phyloP scores from a whole-genome alignment of 176 grass and related monocot species.

The Musa acuminata region DNA sequence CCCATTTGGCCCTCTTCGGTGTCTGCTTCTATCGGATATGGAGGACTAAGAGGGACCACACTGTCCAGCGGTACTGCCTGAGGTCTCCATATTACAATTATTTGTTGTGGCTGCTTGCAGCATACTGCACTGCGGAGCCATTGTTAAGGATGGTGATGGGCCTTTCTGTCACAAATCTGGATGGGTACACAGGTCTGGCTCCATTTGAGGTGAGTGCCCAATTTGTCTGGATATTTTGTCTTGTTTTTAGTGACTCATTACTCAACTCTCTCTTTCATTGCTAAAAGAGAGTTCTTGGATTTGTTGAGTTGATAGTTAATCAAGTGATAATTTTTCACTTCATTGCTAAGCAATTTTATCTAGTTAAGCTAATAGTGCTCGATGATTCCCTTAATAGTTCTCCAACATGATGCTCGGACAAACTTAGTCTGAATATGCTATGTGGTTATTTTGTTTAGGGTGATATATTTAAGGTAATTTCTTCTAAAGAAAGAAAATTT shows the following conservation, averaged over 20 bases:
- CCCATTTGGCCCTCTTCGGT: constrained; percentile 64
- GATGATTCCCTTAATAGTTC: not conserved
- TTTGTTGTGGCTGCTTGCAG: constrained; percentile 45
- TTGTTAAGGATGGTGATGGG: constrained; percentile 59
- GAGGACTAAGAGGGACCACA: constrained; percentile 60
- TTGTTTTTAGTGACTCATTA: not conserved
- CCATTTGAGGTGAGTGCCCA: constrained; percentile 70
- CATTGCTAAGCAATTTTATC: not conserved
- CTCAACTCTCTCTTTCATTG: not conserved
- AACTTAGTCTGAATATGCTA: not conserved
- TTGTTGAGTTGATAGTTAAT: not conserved
- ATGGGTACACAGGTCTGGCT: constrained; percentile 56
- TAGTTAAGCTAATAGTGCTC: not conserved
- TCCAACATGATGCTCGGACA: not conserved
- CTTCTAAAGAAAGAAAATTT: no score
- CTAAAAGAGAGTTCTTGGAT: not conserved
- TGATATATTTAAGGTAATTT: no score
- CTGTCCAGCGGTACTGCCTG: constrained; percentile 57
- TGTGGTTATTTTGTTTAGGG: no score
- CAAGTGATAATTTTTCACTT: not conserved
- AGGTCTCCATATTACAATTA: constrained; percentile 64
- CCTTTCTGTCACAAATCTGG: constrained; percentile 64
- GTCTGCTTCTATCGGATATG: constrained; percentile 91
- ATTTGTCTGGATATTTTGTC: not conserved
- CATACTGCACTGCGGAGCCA: constrained; percentile 46